Base-by-base conservation (phyloP, 306 rosid genomes). In the Castanospermum australe region DNA sequence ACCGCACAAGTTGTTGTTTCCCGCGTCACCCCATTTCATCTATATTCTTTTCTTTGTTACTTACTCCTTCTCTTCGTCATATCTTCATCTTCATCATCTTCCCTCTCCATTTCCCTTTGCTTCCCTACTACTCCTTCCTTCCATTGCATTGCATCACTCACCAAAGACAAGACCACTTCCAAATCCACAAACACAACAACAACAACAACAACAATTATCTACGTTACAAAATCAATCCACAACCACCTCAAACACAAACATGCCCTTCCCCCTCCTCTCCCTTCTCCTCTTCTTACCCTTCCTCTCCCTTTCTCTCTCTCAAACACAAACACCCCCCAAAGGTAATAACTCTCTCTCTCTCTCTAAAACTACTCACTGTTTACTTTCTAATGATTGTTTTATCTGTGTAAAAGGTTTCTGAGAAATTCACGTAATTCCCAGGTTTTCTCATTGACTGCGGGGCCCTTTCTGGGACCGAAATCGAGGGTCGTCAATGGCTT, bases 401-500 rank as follows among this genome's bases (percentile, higher is more conserved):
- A 4, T 8, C 2, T 47, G 2, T 14, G 30, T 41, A 2, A 20
- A 5, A 0, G 12, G 15, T 20, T 14, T 13, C 12, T 71, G n/a
- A 33, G 10, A 70, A 15, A 36, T 64, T n/a, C 14, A 9, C 76
- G 17, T 78, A 18, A 63, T 18, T 11, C 54, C 24, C 68, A 87
- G 93, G 88, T 33, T 17, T 63, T 50, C 81, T 81, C 59, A 87
- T 96, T 39, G 76, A 96, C 63, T 89, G 98, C 33, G 98, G 96
- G 6, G 82, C 94, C 48, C 56, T 64, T 0, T 17, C 80, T 0
- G 20, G 30, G 28, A 78, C 88, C 47, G 44, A 21, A 20, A 62
- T 85, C 70, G 69, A 80, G 5, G 90, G 82, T 57, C 93, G 71
- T 4, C 2, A 32, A 38, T 96, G 98, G 99, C 56, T 75, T 15